phyloP scores from a whole-genome alignment of 2,329 filamentous ascomycete species.

The Plectosphaerella cucumerina region DNA sequence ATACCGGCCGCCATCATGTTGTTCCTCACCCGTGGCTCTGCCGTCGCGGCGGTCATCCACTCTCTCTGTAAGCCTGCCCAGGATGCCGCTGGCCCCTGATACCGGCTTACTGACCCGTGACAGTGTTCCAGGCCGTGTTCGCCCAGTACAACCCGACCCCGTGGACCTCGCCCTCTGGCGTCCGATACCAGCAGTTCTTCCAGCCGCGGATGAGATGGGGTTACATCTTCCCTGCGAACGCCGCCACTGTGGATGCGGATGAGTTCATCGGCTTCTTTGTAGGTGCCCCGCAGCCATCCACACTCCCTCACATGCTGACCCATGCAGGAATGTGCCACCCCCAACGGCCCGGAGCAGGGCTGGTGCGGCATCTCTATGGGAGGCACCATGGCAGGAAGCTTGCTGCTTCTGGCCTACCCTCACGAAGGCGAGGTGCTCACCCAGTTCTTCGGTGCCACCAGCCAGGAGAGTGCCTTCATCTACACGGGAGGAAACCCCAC shows the following conservation, averaged over 20 bases:
- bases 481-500: no score
- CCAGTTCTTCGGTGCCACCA: conserved; percentile 52
- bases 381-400: conserved; percentile 51
- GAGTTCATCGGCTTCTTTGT: conserved; percentile 60
- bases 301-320: not conserved
- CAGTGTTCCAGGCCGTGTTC: not conserved
- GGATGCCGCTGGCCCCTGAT: not conserved
- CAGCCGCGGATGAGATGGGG: conserved; percentile 47
- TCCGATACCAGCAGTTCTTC: conserved; percentile 47
- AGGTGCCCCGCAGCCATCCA: conserved; percentile 11
- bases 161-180: conserved; percentile 45
- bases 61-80: conserved; percentile 4
- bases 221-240: conserved; percentile 47
- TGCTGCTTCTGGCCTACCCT: conserved; percentile 57
- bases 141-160: conserved; percentile 12
- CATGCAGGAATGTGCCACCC: conserved; percentile 39
- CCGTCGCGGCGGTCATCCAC: conserved; percentile 9
- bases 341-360: conserved; percentile 40
- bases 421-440: conserved; percentile 49
- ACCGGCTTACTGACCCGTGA: no score
- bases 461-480: conserved; percentile 39
- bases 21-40: conserved; percentile 9
- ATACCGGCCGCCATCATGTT: conserved; percentile 8
- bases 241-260: conserved; percentile 38
- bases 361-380: conserved; percentile 57